Percentiles rank a stretch among this genome's conserved stretches.
These are phyloP conservation scores for Lentinula guzmanii DNA, from an alignment of 768 basidiomycete genomes.

Conservation along the genomic window DNA sequence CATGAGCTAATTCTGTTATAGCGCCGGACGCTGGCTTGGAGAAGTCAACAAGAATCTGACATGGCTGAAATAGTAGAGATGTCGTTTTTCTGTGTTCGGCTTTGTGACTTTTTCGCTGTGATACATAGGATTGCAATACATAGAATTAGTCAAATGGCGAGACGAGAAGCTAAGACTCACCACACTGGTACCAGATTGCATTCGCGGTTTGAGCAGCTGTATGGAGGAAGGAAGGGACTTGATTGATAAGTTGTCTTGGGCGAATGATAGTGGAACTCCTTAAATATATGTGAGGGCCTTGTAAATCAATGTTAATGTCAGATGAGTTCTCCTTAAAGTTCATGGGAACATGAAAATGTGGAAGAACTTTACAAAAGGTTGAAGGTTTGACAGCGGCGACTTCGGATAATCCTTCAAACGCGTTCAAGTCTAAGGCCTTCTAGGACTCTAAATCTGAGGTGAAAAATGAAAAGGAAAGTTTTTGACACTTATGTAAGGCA, in stretches of 20 bases:
- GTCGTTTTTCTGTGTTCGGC: background rate
- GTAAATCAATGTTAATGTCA: too few species aligned
- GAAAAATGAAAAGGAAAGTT: constrained; percentile 5
- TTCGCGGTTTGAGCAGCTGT: background rate
- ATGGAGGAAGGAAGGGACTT: background rate
- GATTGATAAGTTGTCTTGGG: background rate
- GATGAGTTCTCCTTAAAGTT: background rate
- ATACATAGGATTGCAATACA: too few species aligned
- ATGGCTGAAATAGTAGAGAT: constrained; percentile 20
- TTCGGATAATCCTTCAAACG: background rate
- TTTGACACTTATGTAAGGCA: constrained; percentile 9
- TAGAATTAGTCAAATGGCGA: background rate
- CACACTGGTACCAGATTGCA: background rate
- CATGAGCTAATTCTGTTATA: constrained; percentile 20
- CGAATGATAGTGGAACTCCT: background rate
- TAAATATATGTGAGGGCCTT: background rate
- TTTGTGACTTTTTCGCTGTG: background rate
- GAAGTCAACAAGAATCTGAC: constrained; percentile 16
- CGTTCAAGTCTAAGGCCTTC: background rate
- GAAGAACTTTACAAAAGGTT: background rate
- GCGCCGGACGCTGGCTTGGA: constrained; percentile 15
- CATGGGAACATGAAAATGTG: background rate
- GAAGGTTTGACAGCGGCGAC: background rate
- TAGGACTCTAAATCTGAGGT: too few species aligned
- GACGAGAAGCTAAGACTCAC: background rate